These are phyloP conservation scores for Teunomyces kruisii DNA, from an alignment of 805 yeast genomes.

Conservation along the genomic window DNA sequence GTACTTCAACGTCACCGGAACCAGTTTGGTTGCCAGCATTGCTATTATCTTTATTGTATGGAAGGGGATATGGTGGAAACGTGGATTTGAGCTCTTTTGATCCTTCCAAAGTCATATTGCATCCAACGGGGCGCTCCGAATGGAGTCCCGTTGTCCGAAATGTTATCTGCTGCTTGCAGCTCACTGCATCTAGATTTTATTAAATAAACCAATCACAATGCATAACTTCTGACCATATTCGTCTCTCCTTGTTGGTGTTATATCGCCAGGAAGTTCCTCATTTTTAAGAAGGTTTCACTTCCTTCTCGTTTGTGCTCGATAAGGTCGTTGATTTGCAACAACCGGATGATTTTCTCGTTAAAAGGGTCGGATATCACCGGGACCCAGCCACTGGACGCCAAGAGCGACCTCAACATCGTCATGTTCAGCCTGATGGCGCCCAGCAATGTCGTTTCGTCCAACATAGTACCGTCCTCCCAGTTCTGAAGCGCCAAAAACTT, in stretches of 20 bases:
- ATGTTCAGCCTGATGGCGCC: constrained; percentile 11
- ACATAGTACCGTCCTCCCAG: constrained; percentile 17
- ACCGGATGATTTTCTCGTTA: constrained; percentile 4
- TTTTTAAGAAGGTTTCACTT: not conserved
- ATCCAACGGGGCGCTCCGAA: no score
- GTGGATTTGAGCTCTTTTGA: constrained; percentile 28
- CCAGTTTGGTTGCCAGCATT: constrained; percentile 25
- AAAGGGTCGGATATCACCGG: not conserved
- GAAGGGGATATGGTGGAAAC: constrained; percentile 29
- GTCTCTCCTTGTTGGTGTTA: no score
- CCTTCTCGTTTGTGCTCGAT: constrained; percentile 6
- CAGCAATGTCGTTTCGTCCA: constrained; percentile 17
- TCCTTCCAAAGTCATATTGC: no score
- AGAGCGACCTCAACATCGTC: constrained; percentile 6
- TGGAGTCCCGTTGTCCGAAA: no score
- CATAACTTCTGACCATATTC: not conserved
- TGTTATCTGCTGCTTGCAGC: no score
- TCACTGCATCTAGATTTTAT: not conserved
- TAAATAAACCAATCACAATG: no score
- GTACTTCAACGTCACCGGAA: constrained; percentile 28
- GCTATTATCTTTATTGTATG: constrained; percentile 24
- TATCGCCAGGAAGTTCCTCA: constrained; percentile 1
- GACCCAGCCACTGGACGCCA: constrained; percentile 4
- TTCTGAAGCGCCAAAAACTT: constrained; percentile 21
- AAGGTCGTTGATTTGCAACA: constrained; percentile 11